phyloP scores from a whole-genome alignment of 1,284 basidiomycete genomes.

The Wallemia mellicola region DNA sequence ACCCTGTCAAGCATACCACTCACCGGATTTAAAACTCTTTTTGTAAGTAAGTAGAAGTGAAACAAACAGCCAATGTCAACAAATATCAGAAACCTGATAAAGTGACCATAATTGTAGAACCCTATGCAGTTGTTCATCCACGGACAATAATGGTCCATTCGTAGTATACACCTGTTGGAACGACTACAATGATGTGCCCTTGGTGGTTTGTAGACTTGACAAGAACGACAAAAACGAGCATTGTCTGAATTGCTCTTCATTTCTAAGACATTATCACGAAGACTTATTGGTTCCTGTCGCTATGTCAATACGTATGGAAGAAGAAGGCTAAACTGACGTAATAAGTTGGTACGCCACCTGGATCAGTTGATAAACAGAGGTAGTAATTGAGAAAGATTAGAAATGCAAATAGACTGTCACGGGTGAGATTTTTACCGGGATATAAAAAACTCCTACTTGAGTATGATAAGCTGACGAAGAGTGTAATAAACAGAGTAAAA shows the following conservation, averaged over 20 bases:
- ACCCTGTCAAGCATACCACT: conserved; percentile 2
- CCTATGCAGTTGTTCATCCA: conserved; percentile 79
- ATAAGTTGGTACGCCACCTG: conserved; percentile 42
- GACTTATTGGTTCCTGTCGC: conserved; percentile 38
- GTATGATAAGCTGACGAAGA: conserved; percentile 39
- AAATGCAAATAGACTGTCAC: conserved; percentile 32
- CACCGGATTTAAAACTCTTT: conserved; percentile 9
- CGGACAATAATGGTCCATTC: conserved; percentile 37
- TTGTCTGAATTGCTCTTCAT: conserved; percentile 52
- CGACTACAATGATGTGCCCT: conserved; percentile 51
- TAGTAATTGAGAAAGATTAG: conserved; percentile 66
- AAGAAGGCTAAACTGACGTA: conserved; percentile 29
- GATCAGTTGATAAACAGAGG: conserved; percentile 45
- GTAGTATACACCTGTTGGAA: conserved; percentile 33
- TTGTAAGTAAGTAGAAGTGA: conserved; percentile 7
- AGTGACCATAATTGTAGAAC: conserved; percentile 62
- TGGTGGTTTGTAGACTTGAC: conserved; percentile 20
- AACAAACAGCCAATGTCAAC: conserved; percentile 49
- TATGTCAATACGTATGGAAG: neutral
- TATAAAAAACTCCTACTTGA: conserved; percentile 67
- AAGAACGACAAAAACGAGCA: conserved; percentile 55
- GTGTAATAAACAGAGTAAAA: conserved; percentile 61
- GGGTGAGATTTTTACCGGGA: conserved; percentile 2
- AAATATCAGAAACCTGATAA: conserved; percentile 68
- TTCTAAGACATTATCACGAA: conserved; percentile 37